Conservation (phyloP, 257 asterid species). For the Plantago major region DNA sequence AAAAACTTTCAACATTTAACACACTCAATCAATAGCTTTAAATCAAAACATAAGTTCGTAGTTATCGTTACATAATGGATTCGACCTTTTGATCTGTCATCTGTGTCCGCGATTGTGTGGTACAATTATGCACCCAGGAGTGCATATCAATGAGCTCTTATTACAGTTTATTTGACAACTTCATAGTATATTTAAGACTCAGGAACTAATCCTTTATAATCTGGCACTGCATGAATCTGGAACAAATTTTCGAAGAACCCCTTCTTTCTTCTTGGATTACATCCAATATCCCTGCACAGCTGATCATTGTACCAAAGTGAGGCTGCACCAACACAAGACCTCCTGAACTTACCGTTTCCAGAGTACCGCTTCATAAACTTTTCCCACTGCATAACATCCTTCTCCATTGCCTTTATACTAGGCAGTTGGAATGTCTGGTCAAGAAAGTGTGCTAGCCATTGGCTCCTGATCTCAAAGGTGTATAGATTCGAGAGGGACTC, state of each 20-base stretch:
- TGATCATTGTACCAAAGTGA: constrained; percentile 60
- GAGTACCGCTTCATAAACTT: constrained; percentile 33
- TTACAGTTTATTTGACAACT: background rate
- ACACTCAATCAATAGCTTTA: no score
- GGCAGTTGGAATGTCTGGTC: constrained; percentile 33
- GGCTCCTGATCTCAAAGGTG: constrained; percentile 39
- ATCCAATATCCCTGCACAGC: constrained; percentile 55
- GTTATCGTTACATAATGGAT: no score
- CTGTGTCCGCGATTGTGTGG: no score
- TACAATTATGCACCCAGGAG: no score
- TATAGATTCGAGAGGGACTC: constrained; percentile 43
- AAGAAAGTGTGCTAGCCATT: constrained; percentile 36
- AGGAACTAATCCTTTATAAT: constrained; percentile 26
- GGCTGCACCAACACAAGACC: constrained; percentile 41
- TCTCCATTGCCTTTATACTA: constrained; percentile 37
- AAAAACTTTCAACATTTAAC: no score
- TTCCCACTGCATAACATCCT: constrained; percentile 36
- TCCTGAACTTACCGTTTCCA: constrained; percentile 25
- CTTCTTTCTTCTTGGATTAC: constrained; percentile 58
- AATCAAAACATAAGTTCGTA: no score
- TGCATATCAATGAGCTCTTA: background rate
- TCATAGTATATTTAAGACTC: constrained; percentile 7
- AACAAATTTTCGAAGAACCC: constrained; percentile 43
- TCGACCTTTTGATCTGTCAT: no score
- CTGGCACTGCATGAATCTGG: constrained; percentile 43